These are phyloP conservation scores for Peronospora belbahrii DNA, from an alignment of 352 stramenopile species.

Conservation along the genomic window DNA sequence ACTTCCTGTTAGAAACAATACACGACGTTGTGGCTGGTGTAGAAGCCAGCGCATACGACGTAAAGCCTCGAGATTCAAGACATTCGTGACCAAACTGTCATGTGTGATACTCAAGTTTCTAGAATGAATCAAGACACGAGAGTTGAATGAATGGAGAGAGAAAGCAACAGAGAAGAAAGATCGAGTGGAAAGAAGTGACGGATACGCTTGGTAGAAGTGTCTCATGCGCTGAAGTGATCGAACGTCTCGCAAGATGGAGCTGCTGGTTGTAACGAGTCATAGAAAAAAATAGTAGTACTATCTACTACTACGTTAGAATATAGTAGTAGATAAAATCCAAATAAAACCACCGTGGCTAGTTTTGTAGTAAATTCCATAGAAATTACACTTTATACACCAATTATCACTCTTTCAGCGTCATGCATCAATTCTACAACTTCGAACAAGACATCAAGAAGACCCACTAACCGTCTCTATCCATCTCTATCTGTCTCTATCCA, in stretches of 20 bases:
- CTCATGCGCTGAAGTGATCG: conserved; percentile 6
- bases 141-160: conserved; percentile 7
- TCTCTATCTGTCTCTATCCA: not conserved
- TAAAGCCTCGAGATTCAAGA: conserved; percentile 21
- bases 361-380: too few relatives aligned
- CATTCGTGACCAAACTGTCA: conserved; percentile 27
- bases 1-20: conserved; percentile 35
- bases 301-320: too few relatives aligned
- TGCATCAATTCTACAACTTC: too few relatives aligned
- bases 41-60: conserved; percentile 32
- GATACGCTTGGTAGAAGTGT: conserved; percentile 5
- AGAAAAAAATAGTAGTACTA: too few relatives aligned
- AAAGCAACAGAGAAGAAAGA: conserved; percentile 11
- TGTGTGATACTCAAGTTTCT: conserved; percentile 20
- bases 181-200: not conserved
- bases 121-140: not conserved
- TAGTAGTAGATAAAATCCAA: too few relatives aligned
- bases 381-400: too few relatives aligned
- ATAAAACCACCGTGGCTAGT: too few relatives aligned
- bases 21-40: conserved; percentile 16
- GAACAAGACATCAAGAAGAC: too few relatives aligned
- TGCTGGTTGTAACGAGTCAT: too few relatives aligned
- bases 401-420: too few relatives aligned
- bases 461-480: not conserved
- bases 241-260: conserved; percentile 4